A percentile compares a stretch with the other conserved stretches of the same genome.
Conservation (phyloP, 306 rosid species). For the Canavalia ensiformis region DNA sequence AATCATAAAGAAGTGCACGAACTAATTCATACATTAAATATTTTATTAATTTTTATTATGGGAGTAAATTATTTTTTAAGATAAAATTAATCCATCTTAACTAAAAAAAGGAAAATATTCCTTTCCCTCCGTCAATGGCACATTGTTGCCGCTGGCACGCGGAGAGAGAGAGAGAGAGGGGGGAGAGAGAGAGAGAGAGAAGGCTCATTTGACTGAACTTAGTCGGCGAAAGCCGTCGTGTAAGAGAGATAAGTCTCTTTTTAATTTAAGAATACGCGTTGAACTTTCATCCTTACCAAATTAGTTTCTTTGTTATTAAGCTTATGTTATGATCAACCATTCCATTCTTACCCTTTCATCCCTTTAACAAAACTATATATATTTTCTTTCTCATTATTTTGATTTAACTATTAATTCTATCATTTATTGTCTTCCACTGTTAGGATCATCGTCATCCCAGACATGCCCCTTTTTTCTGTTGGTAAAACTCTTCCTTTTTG, state of each 20-base stretch:
- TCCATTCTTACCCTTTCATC: conserved; percentile 41
- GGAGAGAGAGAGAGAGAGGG: not conserved
- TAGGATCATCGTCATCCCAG: conserved; percentile 28
- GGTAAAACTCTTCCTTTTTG: conserved; percentile 25
- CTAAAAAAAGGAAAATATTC: not conserved
- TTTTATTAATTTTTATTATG: too few relatives aligned
- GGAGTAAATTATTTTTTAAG: too few relatives aligned
- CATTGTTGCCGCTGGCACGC: not conserved
- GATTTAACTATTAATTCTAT: not conserved
- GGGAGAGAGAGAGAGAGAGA: conserved; percentile 47
- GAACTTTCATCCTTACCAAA: conserved; percentile 53
- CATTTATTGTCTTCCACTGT: conserved; percentile 10
- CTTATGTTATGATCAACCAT: conserved; percentile 4
- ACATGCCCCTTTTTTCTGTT: conserved; percentile 33
- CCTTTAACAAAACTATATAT: conserved; percentile 12
- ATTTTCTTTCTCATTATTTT: conserved; percentile 20
- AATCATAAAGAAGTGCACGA: not conserved
- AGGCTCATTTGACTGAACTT: conserved; percentile 68
- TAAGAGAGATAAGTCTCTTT: conserved; percentile 43
- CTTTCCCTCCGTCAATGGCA: not conserved
- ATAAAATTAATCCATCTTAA: not conserved
- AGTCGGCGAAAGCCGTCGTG: conserved; percentile 82
- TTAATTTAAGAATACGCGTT: conserved; percentile 76
- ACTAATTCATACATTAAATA: not conserved
- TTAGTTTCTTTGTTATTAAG: conserved; percentile 47